Evolutionary conservation across 2,329 filamentous ascomycete genomes (phyloP), one percentile per base, ranked within the genome.

Genomic region (Cryphonectria nitschkei): DNA sequence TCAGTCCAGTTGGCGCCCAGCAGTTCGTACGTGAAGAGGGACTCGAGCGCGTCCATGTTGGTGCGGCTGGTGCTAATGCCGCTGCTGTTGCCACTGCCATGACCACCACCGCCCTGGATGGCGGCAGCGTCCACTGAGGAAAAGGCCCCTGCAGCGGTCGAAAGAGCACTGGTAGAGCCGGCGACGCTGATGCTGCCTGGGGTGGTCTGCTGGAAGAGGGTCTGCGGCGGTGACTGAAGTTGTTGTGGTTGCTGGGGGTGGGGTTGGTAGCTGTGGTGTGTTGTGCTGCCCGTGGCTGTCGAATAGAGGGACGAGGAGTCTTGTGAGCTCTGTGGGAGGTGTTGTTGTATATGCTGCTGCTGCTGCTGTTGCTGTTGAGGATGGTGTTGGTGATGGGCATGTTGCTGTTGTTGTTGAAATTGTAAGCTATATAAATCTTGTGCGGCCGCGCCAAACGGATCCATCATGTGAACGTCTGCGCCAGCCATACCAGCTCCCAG

Each of bases 41-140:
- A 82, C 68, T 89, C 83, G n/a, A 90, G 77, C n/a, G 82, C 82
- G 72, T 86, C 84, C n/a, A 88, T 81, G 73, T 90, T 88, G 13
- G 86, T 89, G 50, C 83, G 82, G 74, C 88, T 26, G 58, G 3
- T 62, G 58, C 8, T 32, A 3, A 14, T 16, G 58, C 3, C 22
- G 32, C 34, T 34, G 58, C 16, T 34, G 8, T 6, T 19, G 8
- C 34, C 11, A 9, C 37, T 39, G 37, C 37, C 37, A 39, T 11
- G 34, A 6, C 34, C 34, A 34, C 37, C 34, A 37, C 34, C 34
- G 26, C 26, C 34, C 11, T 39, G 37, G 37, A 39, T 11, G 34
- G 7, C 5, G 8, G 61, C 2, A 13, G 61, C n/a, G 9, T 41
- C 26, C 52, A 65, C 54, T 41, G 68, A 32, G 52, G 50, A n/a